phyloP scores from a whole-genome alignment of 176 grass and related monocot genomes.

The Elaeis guineensis region DNA sequence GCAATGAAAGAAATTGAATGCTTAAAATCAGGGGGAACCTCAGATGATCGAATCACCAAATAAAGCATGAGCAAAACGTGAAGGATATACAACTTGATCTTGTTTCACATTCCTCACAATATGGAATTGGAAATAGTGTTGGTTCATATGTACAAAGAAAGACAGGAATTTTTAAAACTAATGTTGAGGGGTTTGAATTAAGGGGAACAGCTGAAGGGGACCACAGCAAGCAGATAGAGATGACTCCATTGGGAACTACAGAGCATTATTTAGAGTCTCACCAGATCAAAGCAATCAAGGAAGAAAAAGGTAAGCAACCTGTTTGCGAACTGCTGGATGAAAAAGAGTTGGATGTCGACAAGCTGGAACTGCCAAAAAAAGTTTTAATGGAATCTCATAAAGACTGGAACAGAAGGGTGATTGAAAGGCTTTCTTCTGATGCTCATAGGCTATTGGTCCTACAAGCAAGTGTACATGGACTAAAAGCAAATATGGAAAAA shows the following conservation, averaged over 20 bases:
- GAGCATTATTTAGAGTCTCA: conserved; percentile 14
- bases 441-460: conserved; percentile 51
- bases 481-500: conserved; percentile 38
- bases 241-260: conserved; percentile 20
- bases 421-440: conserved; percentile 53
- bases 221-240: conserved; percentile 7
- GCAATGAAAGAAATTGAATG: conserved; percentile 74
- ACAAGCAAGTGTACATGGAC: conserved; percentile 46
- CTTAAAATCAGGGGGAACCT: conserved; percentile 60
- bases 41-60: conserved; percentile 38
- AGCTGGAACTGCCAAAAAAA: conserved; percentile 37
- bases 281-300: conserved; percentile 2
- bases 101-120: conserved; percentile 37
- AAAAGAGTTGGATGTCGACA: conserved; percentile 76
- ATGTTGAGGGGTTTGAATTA: background rate
- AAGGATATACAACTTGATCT: conserved; percentile 92
- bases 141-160: conserved; percentile 29
- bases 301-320: conserved; percentile 25
- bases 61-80: conserved; percentile 51
- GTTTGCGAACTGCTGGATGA: conserved; percentile 42
- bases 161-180: conserved; percentile 15
- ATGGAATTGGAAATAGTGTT: background rate
- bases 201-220: conserved; percentile 5
- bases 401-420: conserved; percentile 76
- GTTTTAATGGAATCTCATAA: conserved; percentile 24